These are phyloP conservation scores for Termitomyces sp. DNA, from an alignment of 768 basidiomycete genomes.

Conservation along the genomic window DNA sequence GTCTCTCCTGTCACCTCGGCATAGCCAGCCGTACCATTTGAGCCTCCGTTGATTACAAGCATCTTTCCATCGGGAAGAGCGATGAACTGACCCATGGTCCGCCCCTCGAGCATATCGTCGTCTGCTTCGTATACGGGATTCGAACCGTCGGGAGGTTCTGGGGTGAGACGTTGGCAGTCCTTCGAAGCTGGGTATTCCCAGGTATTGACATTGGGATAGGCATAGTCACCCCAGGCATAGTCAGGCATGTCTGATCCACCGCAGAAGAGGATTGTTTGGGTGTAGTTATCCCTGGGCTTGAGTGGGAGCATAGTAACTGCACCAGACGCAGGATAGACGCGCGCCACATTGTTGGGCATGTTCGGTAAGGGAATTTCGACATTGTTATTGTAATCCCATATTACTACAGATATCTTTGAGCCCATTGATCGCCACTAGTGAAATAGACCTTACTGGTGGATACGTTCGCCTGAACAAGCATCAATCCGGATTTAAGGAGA, in stretches of 20 bases:
- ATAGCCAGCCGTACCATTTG: slow-evolving; percentile 79
- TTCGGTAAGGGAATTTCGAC: slow-evolving; percentile 57
- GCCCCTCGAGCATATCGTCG: slow-evolving; percentile 66
- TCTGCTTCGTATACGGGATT: slow-evolving; percentile 57
- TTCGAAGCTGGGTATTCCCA: slow-evolving; percentile 63
- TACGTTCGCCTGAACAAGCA: slow-evolving; percentile 78
- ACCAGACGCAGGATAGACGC: slow-evolving; percentile 88
- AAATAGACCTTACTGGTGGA: slow-evolving; percentile 55
- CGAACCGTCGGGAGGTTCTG: slow-evolving; percentile 72
- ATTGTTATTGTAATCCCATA: slow-evolving; percentile 53
- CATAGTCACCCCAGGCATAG: slow-evolving; percentile 70
- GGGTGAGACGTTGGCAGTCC: slow-evolving; percentile 81
- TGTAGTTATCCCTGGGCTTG: slow-evolving; percentile 83
- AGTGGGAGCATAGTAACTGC: slow-evolving; percentile 87
- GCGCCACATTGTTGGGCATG: slow-evolving; percentile 69
- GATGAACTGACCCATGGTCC: slow-evolving; percentile 93
- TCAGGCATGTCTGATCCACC: slow-evolving; percentile 81
- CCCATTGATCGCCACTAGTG: background rate
- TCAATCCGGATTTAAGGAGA: slow-evolving; percentile 69
- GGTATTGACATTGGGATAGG: slow-evolving; percentile 65
- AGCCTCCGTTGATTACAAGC: slow-evolving; percentile 75
- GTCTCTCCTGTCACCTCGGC: slow-evolving; percentile 42
- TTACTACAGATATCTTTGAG: slow-evolving; percentile 16
- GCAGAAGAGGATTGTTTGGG: slow-evolving; percentile 82
- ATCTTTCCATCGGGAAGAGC: slow-evolving; percentile 72